Base-by-base conservation (phyloP, 495 filamentous ascomycete species). In the Hyaloscypha finlandica region DNA sequence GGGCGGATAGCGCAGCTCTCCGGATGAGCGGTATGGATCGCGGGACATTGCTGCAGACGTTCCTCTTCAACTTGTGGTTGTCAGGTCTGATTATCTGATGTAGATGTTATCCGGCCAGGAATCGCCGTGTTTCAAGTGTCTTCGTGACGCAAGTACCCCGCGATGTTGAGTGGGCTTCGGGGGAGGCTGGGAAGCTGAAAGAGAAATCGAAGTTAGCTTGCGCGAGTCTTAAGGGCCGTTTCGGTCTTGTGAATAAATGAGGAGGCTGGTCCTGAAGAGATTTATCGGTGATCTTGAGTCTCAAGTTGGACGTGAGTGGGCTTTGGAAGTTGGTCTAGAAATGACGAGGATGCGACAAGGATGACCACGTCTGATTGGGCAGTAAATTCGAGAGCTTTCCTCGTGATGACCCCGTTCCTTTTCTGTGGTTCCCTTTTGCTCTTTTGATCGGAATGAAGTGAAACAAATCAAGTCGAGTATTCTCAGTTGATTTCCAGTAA, bases 201-300 rank as follows among this genome's bases (percentile, higher is more conserved):
- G n/a, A 16, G n/a, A 59, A 37, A 14, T 16, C 29, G 30, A 32
- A 37, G 56, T 8, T 4, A 29, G 29, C 30, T 32, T 48, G 54
- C 56, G 55, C 54, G 42, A 53, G 37, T 20, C 30, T 39, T 59
- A 37, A 66, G 56, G 37, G 45, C 45, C 53, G 29, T 39, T 35
- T 29, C 37, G 30, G 48, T 37, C 32, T 2, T 51, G 25, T 51
- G 33, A 20, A 39, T 37, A 69, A 60, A 33, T 37, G n/a, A 45
- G 35, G 63, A 66, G 62, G 69, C 48, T 64, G 66, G 61, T 32
- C 59, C 33, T 66, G 68, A 71, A 71, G 69, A 68, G 65, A 33
- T 71, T 68, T 71, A 68, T 62, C 57, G 33, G 63, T 31, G 58
- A 20, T 59, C 29, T 51, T n/a, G 32, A n/a, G 62, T 57, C 39